A percentile compares a stretch with the other conserved stretches of the same genome.
These are phyloP conservation scores for Ceratobasidium sp. DNA, from an alignment of 1,284 basidiomycete genomes.

Conservation along the genomic window DNA sequence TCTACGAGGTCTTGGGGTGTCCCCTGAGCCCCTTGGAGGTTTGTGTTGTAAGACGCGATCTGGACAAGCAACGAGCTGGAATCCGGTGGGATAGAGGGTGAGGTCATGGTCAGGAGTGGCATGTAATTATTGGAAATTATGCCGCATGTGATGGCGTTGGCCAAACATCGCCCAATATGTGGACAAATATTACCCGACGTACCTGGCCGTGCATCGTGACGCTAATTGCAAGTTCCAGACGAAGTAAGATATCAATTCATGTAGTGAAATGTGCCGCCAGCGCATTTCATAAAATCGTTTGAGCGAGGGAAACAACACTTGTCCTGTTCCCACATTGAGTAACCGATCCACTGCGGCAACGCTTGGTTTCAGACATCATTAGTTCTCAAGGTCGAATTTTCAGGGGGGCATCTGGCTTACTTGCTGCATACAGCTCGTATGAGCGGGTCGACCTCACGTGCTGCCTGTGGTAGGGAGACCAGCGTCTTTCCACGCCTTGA, in stretches of 20 bases:
- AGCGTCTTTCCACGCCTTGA: constrained; percentile 72
- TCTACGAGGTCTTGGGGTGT: constrained; percentile 84
- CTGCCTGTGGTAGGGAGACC: constrained; percentile 60
- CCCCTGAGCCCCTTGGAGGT: constrained; percentile 74
- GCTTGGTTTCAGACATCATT: too few species aligned
- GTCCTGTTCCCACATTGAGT: too few species aligned
- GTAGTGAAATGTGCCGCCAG: too few species aligned
- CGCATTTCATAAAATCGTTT: too few species aligned
- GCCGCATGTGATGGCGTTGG: constrained; percentile 77
- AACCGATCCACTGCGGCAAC: too few species aligned
- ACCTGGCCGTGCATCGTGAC: too few species aligned
- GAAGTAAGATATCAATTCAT: too few species aligned
- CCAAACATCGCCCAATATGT: constrained; percentile 61
- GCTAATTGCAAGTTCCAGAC: neutral
- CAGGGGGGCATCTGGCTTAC: too few species aligned
- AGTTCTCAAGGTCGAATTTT: too few species aligned
- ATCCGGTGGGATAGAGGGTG: neutral
- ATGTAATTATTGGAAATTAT: constrained; percentile 72
- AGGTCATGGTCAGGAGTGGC: constrained; percentile 60
- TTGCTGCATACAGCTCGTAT: too few species aligned
- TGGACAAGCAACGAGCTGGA: constrained; percentile 65
- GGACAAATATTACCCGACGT: constrained; percentile 35
- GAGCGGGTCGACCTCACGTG: neutral
- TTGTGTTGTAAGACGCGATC: constrained; percentile 87
- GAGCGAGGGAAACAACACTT: too few species aligned